These are phyloP conservation scores for Toxoplasma gondii DNA, from an alignment of 169 alveolate species.

Conservation along the genomic window DNA sequence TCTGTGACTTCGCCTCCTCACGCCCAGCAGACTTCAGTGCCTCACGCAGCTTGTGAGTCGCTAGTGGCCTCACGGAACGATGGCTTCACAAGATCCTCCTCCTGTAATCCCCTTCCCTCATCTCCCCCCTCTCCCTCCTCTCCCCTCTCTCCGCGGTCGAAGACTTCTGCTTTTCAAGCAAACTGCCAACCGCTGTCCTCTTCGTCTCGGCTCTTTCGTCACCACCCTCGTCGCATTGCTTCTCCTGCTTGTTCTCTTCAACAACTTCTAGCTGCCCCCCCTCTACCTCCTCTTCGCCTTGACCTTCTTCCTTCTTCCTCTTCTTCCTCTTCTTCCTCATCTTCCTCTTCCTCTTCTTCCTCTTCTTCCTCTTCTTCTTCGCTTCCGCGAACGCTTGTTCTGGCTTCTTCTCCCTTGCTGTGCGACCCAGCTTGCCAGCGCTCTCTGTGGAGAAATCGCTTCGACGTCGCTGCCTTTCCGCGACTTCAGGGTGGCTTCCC, in stretches of 20 bases:
- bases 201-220: neutral
- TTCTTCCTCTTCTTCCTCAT: neutral
- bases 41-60: no score
- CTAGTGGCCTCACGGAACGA: no score
- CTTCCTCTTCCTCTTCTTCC: neutral
- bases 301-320: neutral
- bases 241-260: neutral
- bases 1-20: no score
- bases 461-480: slow-evolving; percentile 19
- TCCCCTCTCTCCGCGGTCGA: neutral
- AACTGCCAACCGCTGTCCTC: no score
- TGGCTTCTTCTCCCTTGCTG: slow-evolving; percentile 4
- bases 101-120: neutral
- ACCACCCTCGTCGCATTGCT: neutral
- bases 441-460: neutral
- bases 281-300: neutral
- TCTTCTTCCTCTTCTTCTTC: neutral
- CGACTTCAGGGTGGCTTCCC: slow-evolving; percentile 33
- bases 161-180: no score
- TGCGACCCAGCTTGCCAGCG: neutral
- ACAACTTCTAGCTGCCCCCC: neutral
- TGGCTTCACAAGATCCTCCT: no score
- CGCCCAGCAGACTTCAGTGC: no score
- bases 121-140: neutral
- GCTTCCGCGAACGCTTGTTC: neutral